Conservation (phyloP, 805 yeast species). For the Sungouiozyma ichnusensis region DNA sequence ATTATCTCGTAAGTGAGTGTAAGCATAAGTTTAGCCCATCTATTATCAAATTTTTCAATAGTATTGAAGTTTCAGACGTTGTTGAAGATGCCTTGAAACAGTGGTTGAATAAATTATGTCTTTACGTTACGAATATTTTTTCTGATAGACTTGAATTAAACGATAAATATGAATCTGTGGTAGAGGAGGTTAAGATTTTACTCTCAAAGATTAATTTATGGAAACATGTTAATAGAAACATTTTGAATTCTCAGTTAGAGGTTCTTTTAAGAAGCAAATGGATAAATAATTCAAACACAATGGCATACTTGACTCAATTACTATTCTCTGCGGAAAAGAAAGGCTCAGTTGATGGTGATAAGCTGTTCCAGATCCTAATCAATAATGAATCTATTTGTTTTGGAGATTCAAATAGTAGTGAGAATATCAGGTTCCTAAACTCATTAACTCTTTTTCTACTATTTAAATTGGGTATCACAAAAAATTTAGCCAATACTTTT, state of each 20-base stretch:
- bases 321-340: conserved; percentile 34
- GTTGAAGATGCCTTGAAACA: conserved; percentile 16
- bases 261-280: conserved; percentile 43
- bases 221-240: conserved; percentile 33
- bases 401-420: conserved; percentile 13
- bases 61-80: conserved; percentile 21
- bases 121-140: conserved; percentile 53
- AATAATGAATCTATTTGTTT: conserved; percentile 39
- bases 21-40: conserved; percentile 19
- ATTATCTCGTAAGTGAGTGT: conserved; percentile 20
- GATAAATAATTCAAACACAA: conserved; percentile 32
- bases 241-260: conserved; percentile 57
- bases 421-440: conserved; percentile 31
- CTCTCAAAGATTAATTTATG: conserved; percentile 26
- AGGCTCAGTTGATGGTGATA: conserved; percentile 32
- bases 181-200: conserved; percentile 28
- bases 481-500: conserved; percentile 35
- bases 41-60: not conserved
- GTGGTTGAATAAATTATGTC: conserved; percentile 50
- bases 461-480: conserved; percentile 34
- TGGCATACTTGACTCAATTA: conserved; percentile 37
- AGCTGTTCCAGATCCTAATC: conserved; percentile 41
- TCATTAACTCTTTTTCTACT: conserved; percentile 39
- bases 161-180: conserved; percentile 25
- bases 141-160: conserved; percentile 37